Conservation (phyloP, 495 filamentous ascomycete genomes). For the Neurospora discreta region DNA sequence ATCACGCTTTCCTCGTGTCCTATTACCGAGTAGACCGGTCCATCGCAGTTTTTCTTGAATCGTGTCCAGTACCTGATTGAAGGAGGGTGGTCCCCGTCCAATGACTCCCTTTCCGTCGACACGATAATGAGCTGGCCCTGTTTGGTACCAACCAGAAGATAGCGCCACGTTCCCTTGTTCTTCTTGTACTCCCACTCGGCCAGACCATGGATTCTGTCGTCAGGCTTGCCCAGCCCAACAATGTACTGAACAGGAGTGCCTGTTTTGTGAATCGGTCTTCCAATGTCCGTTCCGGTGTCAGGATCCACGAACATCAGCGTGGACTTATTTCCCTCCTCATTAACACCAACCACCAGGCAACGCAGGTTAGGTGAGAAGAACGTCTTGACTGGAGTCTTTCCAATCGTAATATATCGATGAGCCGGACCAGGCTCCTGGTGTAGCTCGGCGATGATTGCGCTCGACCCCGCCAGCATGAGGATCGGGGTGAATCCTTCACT, state of each 20-base stretch:
- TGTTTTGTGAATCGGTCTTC: conserved; percentile 25
- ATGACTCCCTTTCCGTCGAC: conserved; percentile 17
- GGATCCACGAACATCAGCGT: conserved; percentile 38
- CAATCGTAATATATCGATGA: conserved; percentile 37
- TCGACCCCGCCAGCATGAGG: conserved; percentile 32
- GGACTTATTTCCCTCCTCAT: conserved; percentile 18
- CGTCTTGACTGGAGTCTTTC: conserved; percentile 40
- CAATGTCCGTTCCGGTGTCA: conserved; percentile 34
- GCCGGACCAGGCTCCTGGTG: conserved; percentile 35
- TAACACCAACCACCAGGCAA: conserved; percentile 42
- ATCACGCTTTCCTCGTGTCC: conserved; percentile 34
- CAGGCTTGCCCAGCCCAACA: conserved; percentile 28
- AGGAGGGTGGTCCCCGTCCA: conserved; percentile 1
- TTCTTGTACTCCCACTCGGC: conserved; percentile 36
- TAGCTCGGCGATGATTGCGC: conserved; percentile 40
- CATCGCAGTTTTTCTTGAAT: conserved; percentile 26
- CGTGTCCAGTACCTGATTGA: conserved; percentile 34
- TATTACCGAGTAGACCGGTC: conserved; percentile 30
- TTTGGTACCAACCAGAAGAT: conserved; percentile 30
- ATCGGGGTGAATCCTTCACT: conserved; percentile 15
- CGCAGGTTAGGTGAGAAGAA: conserved; percentile 41
- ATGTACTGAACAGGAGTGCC: conserved; percentile 22
- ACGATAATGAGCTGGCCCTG: conserved; percentile 36
- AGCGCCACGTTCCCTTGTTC: conserved; percentile 30
- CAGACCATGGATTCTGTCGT: conserved; percentile 30